These are phyloP conservation scores for Fusarium proliferatum DNA, from an alignment of 2,329 filamentous ascomycete species.

Conservation along the genomic window DNA sequence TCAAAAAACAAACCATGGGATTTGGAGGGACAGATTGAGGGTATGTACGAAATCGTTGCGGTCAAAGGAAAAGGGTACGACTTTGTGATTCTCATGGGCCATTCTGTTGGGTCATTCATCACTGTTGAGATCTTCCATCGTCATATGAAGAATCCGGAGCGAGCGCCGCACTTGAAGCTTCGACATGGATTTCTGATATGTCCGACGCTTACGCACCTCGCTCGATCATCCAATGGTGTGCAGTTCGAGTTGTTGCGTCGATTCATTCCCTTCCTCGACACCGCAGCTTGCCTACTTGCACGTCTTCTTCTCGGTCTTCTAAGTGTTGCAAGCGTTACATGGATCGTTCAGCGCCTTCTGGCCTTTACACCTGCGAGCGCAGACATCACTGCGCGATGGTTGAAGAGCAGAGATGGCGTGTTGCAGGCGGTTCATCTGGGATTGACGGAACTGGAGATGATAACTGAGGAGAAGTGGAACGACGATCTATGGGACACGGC, in stretches of 20 bases:
- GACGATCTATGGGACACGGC: constrained; percentile 66
- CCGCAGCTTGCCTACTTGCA: constrained; percentile 54
- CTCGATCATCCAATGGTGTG: constrained; percentile 68
- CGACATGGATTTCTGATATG: constrained; percentile 73
- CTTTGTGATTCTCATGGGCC: constrained; percentile 74
- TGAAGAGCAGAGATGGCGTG: constrained; percentile 67
- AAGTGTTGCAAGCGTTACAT: constrained; percentile 54
- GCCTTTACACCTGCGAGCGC: constrained; percentile 63
- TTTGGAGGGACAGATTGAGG: constrained; percentile 65
- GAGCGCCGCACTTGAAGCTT: constrained; percentile 55
- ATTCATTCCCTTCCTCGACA: constrained; percentile 55
- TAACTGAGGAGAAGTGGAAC: constrained; percentile 69
- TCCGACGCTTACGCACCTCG: constrained; percentile 79
- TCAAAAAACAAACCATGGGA: constrained; percentile 58
- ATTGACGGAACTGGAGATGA: constrained; percentile 68
- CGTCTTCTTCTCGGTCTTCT: constrained; percentile 57
- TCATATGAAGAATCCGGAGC: constrained; percentile 55
- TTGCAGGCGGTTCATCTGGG: constrained; percentile 70
- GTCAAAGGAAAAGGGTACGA: constrained; percentile 58
- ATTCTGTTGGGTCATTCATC: constrained; percentile 81
- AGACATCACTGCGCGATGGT: constrained; percentile 62
- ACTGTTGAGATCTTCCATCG: constrained; percentile 74
- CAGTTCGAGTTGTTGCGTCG: constrained; percentile 54
- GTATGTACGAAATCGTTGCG: constrained; percentile 54
- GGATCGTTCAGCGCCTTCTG: constrained; percentile 57